phyloP scores from a whole-genome alignment of 345 rosid genomes.

The Euphorbia peplus region DNA sequence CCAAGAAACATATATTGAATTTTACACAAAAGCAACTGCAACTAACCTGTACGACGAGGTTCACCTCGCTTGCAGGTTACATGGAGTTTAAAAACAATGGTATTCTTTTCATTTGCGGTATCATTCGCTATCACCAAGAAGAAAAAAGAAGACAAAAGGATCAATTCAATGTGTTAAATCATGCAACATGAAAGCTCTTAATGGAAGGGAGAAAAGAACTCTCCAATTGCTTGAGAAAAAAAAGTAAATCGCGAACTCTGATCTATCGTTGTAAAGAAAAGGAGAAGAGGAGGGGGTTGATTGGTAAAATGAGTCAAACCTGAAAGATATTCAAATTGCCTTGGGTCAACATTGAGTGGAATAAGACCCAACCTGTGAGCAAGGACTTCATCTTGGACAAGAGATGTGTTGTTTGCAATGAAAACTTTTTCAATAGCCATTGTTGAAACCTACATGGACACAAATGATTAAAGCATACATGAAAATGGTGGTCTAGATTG shows the following conservation, averaged over 20 bases:
- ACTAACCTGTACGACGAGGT: slow-evolving; percentile 57
- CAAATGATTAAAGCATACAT: background rate
- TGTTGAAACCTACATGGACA: slow-evolving; percentile 62
- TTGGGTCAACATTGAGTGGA: slow-evolving; percentile 79
- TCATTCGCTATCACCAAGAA: slow-evolving; percentile 52
- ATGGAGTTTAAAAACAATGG: slow-evolving; percentile 91
- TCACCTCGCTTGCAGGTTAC: slow-evolving; percentile 43
- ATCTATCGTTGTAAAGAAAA: background rate
- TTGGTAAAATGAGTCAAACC: slow-evolving; percentile 36
- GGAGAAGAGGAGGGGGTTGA: background rate
- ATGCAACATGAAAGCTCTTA: background rate
- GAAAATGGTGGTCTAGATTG: background rate
- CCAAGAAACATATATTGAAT: background rate
- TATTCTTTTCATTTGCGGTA: slow-evolving; percentile 80
- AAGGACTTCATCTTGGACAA: slow-evolving; percentile 88
- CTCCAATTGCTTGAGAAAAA: slow-evolving; percentile 1
- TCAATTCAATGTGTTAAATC: background rate
- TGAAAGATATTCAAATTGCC: slow-evolving; percentile 79
- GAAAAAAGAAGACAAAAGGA: slow-evolving; percentile 3
- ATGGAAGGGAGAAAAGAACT: background rate
- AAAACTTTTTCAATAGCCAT: slow-evolving; percentile 96
- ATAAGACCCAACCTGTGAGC: slow-evolving; percentile 91
- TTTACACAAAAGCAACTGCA: background rate
- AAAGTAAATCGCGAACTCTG: background rate
- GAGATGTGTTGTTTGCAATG: slow-evolving; percentile 81